Evolutionary conservation across 163 green algal species (phyloP).

Genomic region (Coccomyxa subellipsoidea): DNA sequence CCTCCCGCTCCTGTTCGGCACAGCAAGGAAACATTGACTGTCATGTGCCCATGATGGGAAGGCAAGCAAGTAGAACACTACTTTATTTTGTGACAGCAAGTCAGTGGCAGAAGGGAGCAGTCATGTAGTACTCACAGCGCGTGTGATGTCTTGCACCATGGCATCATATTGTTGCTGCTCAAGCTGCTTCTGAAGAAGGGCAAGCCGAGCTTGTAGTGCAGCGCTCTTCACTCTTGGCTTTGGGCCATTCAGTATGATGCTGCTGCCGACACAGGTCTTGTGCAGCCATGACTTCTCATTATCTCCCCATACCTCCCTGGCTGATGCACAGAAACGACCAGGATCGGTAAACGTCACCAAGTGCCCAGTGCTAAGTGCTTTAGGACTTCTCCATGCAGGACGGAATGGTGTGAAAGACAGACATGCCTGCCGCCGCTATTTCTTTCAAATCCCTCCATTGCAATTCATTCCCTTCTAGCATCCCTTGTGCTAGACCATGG

Average conservation of each 20-base stretch:
- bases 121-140: not conserved
- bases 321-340: not conserved
- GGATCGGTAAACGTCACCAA: not conserved
- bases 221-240: slow-evolving; percentile 23
- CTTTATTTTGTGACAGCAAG: not conserved
- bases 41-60: not conserved
- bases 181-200: slow-evolving; percentile 34
- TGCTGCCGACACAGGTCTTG: slow-evolving; percentile 31
- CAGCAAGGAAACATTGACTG: not conserved
- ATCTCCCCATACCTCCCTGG: not conserved
- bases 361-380: not conserved
- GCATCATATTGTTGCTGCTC: slow-evolving; percentile 58
- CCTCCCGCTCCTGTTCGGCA: slow-evolving; percentile 38
- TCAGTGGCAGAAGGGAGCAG: no score
- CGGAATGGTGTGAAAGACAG: not conserved
- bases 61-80: not conserved
- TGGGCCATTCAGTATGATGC: slow-evolving; percentile 24
- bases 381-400: not conserved
- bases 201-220: slow-evolving; percentile 48
- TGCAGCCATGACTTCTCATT: slow-evolving; percentile 7
- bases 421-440: not conserved
- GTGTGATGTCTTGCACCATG: slow-evolving; percentile 63
- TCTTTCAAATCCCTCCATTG: not conserved
- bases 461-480: not conserved
- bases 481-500: not conserved